These are phyloP conservation scores for Fusarium phyllophilum DNA, from an alignment of 2,329 filamentous ascomycete genomes.

Conservation along the genomic window DNA sequence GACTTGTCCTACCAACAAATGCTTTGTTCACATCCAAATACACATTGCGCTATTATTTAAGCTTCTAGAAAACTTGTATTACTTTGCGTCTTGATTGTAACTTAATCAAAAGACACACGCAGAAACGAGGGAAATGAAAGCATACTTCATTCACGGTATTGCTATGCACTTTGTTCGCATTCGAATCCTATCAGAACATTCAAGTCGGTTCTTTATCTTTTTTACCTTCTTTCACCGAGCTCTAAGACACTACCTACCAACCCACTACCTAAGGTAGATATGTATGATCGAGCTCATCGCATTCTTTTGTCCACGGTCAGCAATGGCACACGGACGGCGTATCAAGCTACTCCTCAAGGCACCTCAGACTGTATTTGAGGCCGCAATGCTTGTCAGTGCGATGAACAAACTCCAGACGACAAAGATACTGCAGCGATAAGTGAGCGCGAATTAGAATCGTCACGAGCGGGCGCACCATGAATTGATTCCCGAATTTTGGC, in stretches of 20 bases:
- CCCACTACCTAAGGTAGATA: not conserved
- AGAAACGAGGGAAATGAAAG: not conserved
- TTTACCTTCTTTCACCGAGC: not conserved
- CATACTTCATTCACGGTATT: not conserved
- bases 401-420: not conserved
- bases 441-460: not conserved
- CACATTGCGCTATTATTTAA: not conserved
- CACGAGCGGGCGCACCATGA: not conserved
- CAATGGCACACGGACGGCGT: not conserved
- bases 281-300: conserved; percentile 1
- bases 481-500: not conserved
- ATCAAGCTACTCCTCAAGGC: not conserved
- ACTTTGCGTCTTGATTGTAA: not conserved
- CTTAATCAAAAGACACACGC: not conserved
- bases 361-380: conserved; percentile 2
- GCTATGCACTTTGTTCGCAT: not conserved
- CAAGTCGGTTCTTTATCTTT: not conserved
- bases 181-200: not conserved
- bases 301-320: not conserved
- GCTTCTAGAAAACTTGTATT: not conserved
- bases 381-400: not conserved
- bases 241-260: not conserved
- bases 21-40: not conserved
- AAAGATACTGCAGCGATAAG: not conserved
- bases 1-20: not conserved